Base-by-base conservation (phyloP, 1,284 basidiomycete genomes). In the Trametes polyzona region DNA sequence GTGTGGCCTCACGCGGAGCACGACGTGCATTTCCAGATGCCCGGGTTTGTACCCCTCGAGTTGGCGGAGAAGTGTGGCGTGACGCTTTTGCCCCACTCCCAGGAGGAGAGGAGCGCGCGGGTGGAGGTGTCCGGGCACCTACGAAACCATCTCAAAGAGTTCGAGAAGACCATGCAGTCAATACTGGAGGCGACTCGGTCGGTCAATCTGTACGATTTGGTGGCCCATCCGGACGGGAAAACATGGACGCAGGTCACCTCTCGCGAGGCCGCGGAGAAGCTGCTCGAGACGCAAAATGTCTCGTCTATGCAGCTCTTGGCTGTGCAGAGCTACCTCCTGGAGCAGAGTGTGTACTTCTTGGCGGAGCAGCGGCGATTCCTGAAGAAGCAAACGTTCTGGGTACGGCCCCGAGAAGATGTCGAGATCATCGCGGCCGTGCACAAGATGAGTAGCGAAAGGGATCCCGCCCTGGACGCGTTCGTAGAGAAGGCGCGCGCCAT, bases 261-360 rank as follows among this genome's bases (percentile, higher is more conserved):
- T 14, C 51, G 70, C 2, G 76, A 86, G 41, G 82, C 81, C n/a
- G 80, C 82, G 4, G 62, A 71, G 14, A 65, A 82, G 7, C 60
- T 87, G 12, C 67, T 74, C 5, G 47, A 64, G 3, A 65, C 59
- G n/a, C 57, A 59, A 11, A 67, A 70, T 14, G 46, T 67, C 27
- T 55, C 72, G 16, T 65, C 76, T 43, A 64, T 79, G 48, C 71
- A 74, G 35, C 67, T 81, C 9, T 83, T 92, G 59, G 92, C 90
- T 0, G 79, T 88, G 0, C 94, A 97, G 72, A 81, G 81, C 54
- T 81, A 87, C 58, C 74, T 98, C 60, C 90, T 96, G 84, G 71
- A 76, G 9, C 75, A 83, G 12, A 70, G 85, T 1, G 67, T 81
- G 17, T 74, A 87, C 44, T 98, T 92, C 64, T 69, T 90, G 19